Evolutionary conservation across 306 rosid species (phyloP).

Genomic region (Prinsepia uniflora): DNA sequence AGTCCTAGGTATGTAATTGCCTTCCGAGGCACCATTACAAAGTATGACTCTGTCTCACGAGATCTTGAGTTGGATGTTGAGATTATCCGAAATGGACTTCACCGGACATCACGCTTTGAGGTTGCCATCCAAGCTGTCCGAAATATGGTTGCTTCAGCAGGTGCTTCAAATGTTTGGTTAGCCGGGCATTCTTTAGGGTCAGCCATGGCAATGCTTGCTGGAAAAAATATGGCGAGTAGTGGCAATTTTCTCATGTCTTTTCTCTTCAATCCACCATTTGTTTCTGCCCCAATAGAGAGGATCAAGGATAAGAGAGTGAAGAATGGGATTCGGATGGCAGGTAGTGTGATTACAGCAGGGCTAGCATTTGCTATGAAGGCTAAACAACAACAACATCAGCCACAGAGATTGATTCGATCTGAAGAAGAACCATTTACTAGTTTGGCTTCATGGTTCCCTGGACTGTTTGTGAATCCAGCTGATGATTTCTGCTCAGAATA

Average conservation of each 20-base stretch:
- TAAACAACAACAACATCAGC: slow-evolving; percentile 30
- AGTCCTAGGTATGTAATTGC: slow-evolving; percentile 73
- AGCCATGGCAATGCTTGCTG: slow-evolving; percentile 79
- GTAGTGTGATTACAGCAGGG: slow-evolving; percentile 78
- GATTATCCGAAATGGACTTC: slow-evolving; percentile 59
- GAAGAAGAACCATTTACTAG: slow-evolving; percentile 59
- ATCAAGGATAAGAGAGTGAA: slow-evolving; percentile 56
- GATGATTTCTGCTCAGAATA: slow-evolving; percentile 76
- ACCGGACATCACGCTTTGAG: slow-evolving; percentile 70
- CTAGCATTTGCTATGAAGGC: slow-evolving; percentile 67
- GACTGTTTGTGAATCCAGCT: slow-evolving; percentile 70
- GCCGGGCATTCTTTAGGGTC: slow-evolving; percentile 95
- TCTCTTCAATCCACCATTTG: slow-evolving; percentile 84
- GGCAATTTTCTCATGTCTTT: slow-evolving; percentile 58
- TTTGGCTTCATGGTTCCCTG: slow-evolving; percentile 69
- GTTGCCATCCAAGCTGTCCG: slow-evolving; percentile 67
- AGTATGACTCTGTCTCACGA: slow-evolving; percentile 49
- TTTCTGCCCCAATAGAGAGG: slow-evolving; percentile 84
- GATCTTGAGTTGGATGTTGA: slow-evolving; percentile 68
- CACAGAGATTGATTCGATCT: slow-evolving; percentile 20
- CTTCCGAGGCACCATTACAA: slow-evolving; percentile 74
- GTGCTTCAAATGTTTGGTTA: slow-evolving; percentile 74
- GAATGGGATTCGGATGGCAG: slow-evolving; percentile 65
- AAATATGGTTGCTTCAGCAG: slow-evolving; percentile 60
- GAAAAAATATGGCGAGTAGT: slow-evolving; percentile 72